phyloP scores from a whole-genome alignment of 352 stramenopile genomes.

The Globisporangium polare region DNA sequence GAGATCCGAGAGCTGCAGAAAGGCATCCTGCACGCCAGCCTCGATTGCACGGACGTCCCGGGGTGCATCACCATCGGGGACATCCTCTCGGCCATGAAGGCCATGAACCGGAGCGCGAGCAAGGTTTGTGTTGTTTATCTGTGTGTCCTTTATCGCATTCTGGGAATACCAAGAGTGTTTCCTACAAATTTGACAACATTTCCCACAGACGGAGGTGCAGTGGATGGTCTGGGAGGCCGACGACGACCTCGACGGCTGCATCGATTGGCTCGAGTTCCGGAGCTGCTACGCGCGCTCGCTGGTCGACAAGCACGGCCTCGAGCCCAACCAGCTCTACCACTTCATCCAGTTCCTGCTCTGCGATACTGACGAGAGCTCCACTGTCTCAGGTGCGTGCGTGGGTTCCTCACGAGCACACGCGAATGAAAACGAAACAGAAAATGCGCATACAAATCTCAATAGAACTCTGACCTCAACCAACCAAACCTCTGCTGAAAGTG shows the following conservation, averaged over 20 bases:
- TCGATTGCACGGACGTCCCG: conserved; percentile 18
- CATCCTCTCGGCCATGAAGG: conserved; percentile 40
- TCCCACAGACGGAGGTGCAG: conserved; percentile 81
- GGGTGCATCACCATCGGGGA: conserved; percentile 39
- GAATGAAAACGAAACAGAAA: too few relatives aligned
- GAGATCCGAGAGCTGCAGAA: conserved; percentile 54
- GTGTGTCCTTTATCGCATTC: background rate
- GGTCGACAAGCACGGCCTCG: conserved; percentile 88
- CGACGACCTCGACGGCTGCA: conserved; percentile 90
- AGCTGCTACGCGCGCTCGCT: conserved; percentile 90
- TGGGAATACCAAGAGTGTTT: too few relatives aligned
- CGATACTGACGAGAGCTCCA: conserved; percentile 83
- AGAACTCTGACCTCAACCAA: background rate
- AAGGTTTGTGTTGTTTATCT: conserved; percentile 23
- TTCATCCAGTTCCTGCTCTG: conserved; percentile 95
- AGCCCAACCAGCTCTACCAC: conserved; percentile 93
- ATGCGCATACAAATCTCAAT: too few relatives aligned
- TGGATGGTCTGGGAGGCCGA: conserved; percentile 98
- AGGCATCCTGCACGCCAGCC: conserved; percentile 18
- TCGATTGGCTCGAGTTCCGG: conserved; percentile 93
- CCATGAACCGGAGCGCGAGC: conserved; percentile 24
- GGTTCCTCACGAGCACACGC: too few relatives aligned
- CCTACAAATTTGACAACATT: background rate
- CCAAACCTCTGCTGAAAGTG: conserved; percentile 16
- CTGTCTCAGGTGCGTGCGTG: conserved; percentile 63